These are phyloP conservation scores for Thielaviopsis ethacetica DNA, from an alignment of 2,329 filamentous ascomycete species.

Conservation along the genomic window DNA sequence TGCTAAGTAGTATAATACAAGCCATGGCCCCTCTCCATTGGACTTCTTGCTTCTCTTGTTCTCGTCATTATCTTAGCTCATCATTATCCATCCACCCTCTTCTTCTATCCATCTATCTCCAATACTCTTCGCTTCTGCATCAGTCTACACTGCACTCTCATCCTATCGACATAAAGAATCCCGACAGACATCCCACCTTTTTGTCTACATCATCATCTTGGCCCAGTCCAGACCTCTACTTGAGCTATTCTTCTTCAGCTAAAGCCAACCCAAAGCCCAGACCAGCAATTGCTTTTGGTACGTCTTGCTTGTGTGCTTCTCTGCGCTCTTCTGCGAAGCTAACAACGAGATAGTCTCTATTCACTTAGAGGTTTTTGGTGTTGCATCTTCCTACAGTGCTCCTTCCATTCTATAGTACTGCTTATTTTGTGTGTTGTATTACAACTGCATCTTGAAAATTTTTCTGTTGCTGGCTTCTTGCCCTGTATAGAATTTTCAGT, in stretches of 20 bases:
- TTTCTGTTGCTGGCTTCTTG: neutral
- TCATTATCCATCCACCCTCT: slow-evolving; percentile 7
- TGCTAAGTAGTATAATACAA: slow-evolving; percentile 9
- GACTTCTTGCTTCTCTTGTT: slow-evolving; percentile 5
- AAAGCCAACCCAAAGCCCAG: neutral
- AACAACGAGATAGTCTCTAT: neutral
- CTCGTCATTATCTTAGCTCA: slow-evolving; percentile 2
- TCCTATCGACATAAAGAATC: neutral
- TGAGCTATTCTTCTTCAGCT: neutral
- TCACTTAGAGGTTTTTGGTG: too few species aligned
- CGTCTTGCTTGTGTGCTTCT: neutral
- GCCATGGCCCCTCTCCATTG: slow-evolving; percentile 7
- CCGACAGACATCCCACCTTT: neutral
- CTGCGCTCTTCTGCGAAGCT: neutral
- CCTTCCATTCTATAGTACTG: neutral
- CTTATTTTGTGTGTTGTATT: neutral
- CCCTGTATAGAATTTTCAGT: neutral
- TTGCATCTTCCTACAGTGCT: too few species aligned
- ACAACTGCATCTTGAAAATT: neutral
- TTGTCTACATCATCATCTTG: neutral
- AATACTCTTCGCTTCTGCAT: slow-evolving; percentile 1
- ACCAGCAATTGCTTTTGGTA: neutral
- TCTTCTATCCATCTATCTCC: too few species aligned
- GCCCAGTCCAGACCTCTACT: neutral
- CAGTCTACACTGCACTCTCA: neutral